Evolutionary conservation across 495 filamentous ascomycete genomes (phyloP).

Genomic region (Neurospora sp.): DNA sequence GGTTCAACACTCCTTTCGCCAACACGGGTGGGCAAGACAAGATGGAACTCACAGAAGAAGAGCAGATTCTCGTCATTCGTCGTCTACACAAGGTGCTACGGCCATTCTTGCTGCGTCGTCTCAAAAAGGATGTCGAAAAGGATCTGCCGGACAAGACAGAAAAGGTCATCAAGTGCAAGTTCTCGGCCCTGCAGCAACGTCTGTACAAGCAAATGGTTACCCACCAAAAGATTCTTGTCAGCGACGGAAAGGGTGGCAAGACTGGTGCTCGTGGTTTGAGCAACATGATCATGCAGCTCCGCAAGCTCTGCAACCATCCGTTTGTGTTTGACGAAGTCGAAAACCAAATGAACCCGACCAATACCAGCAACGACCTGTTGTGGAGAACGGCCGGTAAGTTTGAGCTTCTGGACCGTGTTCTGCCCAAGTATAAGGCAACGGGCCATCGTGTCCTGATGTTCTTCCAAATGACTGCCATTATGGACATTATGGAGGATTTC

Average conservation of each 20-base stretch:
- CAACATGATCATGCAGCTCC: conserved; percentile 99
- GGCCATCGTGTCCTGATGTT: conserved; percentile 97
- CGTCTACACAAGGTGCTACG: conserved; percentile 96
- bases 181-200: conserved; percentile 85
- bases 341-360: conserved; percentile 89
- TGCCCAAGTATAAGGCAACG: conserved; percentile 84
- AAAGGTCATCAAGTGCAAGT: conserved; percentile 97
- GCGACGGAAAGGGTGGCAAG: conserved; percentile 92
- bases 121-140: conserved; percentile 99
- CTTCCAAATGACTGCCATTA: conserved; percentile 99
- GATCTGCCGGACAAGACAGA: conserved; percentile 97
- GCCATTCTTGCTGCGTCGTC: conserved; percentile 92
- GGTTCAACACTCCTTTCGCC: conserved; percentile 99
- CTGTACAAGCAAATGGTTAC: conserved; percentile 95
- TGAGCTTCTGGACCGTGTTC: conserved; percentile 81
- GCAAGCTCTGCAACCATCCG: conserved; percentile 98
- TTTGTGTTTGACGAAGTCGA: conserved; percentile 98
- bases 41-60: conserved; percentile 99
- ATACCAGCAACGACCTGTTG: conserved; percentile 77
- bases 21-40: conserved; percentile 97
- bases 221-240: conserved; percentile 86
- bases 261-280: conserved; percentile 89
- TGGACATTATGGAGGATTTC: conserved; percentile 99
- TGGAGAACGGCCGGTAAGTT: conserved; percentile 98
- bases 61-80: conserved; percentile 94